Percentiles rank a stretch among this genome's conserved stretches.
phyloP scores from a whole-genome alignment of 2,329 filamentous ascomycete species.

The Pestalotiopsis sp. region DNA sequence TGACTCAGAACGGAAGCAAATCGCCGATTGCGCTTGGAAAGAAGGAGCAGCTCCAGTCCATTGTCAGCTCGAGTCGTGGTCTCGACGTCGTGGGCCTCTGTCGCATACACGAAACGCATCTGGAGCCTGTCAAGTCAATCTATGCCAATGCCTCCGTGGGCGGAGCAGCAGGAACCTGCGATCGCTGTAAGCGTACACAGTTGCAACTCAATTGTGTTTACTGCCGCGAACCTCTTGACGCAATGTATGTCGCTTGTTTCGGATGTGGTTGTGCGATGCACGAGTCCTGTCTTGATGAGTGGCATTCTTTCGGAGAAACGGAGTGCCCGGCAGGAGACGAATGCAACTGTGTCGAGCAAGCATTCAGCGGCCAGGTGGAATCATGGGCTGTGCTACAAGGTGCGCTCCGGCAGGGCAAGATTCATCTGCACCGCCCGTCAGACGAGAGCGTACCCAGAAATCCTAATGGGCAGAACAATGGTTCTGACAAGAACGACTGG shows the following conservation, averaged over 20 bases:
- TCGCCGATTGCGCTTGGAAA: conserved; percentile 60
- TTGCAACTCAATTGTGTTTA: conserved; percentile 63
- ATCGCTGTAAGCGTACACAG: conserved; percentile 56
- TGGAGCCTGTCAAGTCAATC: conserved; percentile 60
- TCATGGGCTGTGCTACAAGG: conserved; percentile 61
- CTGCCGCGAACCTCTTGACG: conserved; percentile 62
- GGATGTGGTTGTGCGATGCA: conserved; percentile 66
- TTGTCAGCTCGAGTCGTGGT: conserved; percentile 56
- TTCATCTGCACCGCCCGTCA: conserved; percentile 26
- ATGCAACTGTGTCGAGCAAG: conserved; percentile 62
- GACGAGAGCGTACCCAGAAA: neutral
- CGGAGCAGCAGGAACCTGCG: conserved; percentile 44
- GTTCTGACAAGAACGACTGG: conserved; percentile 31
- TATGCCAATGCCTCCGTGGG: conserved; percentile 42
- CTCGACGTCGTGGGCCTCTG: conserved; percentile 67
- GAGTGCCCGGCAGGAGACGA: conserved; percentile 67
- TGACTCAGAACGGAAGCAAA: conserved; percentile 40
- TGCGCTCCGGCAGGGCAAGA: conserved; percentile 39
- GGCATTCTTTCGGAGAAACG: conserved; percentile 58
- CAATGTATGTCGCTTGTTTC: conserved; percentile 63
- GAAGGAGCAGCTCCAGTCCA: conserved; percentile 52
- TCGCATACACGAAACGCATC: conserved; percentile 62
- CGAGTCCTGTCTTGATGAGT: conserved; percentile 59
- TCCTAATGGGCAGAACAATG: conserved; percentile 22
- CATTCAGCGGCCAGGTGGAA: conserved; percentile 59